phyloP scores from a whole-genome alignment of 164 flowering plant species.

The Hamamelis virginiana region DNA sequence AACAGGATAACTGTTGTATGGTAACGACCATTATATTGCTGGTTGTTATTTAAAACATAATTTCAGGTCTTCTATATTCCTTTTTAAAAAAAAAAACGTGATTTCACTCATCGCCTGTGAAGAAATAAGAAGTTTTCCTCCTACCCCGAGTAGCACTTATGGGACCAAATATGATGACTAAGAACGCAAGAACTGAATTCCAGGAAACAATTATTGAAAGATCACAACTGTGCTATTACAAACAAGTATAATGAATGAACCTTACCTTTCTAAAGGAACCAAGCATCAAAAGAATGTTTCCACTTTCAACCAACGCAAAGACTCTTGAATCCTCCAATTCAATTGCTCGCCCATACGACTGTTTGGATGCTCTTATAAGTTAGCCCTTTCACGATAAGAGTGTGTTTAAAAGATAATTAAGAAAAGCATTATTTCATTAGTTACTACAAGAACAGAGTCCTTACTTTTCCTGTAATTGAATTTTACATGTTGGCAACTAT shows the following conservation, averaged over 20 bases:
- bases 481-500: too few relatives aligned
- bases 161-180: not conserved
- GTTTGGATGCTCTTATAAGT: constrained; percentile 16
- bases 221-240: not conserved
- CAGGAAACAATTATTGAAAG: not conserved
- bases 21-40: too few relatives aligned
- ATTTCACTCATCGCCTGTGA: too few relatives aligned
- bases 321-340: constrained; percentile 76
- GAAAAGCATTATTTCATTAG: not conserved
- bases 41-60: too few relatives aligned
- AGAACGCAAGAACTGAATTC: not conserved
- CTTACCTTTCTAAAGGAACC: constrained; percentile 78
- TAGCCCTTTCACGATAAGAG: not conserved
- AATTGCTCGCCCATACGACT: constrained; percentile 93
- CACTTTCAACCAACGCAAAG: constrained; percentile 81
- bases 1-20: too few relatives aligned
- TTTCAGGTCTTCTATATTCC: too few relatives aligned
- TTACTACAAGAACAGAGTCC: not conserved
- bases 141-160: too few relatives aligned
- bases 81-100: too few relatives aligned
- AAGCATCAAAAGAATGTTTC: constrained; percentile 75
- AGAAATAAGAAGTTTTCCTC: too few relatives aligned
- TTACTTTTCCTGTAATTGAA: not conserved
- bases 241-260: not conserved
- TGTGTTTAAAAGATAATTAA: not conserved